A percentile compares a stretch with the other conserved stretches of the same genome.
These are phyloP conservation scores for Coniochaeta prunicola DNA, from an alignment of 2,329 filamentous ascomycete genomes.

Conservation along the genomic window DNA sequence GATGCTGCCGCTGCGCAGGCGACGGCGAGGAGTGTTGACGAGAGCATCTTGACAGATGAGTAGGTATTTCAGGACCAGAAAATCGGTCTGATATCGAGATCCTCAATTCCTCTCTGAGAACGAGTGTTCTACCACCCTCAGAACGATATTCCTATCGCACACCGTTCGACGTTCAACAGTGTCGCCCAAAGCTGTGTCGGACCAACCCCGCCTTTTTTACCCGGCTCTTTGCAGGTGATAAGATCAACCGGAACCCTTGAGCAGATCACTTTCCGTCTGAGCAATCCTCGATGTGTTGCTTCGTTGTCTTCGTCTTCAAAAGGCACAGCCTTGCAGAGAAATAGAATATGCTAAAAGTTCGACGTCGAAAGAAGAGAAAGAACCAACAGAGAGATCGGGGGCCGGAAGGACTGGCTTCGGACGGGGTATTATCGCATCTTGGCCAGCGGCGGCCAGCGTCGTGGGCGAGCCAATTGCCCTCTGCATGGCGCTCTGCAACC, in stretches of 20 bases:
- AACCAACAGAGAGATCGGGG: background rate
- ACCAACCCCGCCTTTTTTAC: background rate
- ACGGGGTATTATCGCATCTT: background rate
- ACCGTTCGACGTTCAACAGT: background rate
- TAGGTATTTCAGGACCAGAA: constrained; percentile 5
- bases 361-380: background rate
- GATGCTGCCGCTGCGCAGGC: constrained; percentile 41
- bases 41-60: constrained; percentile 32
- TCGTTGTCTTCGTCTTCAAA: background rate
- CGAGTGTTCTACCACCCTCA: background rate
- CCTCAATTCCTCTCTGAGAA: background rate
- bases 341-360: background rate
- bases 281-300: background rate
- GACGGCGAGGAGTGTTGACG: constrained; percentile 35
- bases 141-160: background rate
- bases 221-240: background rate
- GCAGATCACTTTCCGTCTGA: background rate
- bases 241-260: background rate
- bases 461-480: background rate
- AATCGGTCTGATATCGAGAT: background rate
- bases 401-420: background rate
- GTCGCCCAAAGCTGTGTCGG: background rate
- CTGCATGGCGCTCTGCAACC: background rate
- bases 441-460: background rate
- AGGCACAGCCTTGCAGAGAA: background rate